Conservation (phyloP, 163 green algal genomes). For the Prototheca wickerhamii region DNA sequence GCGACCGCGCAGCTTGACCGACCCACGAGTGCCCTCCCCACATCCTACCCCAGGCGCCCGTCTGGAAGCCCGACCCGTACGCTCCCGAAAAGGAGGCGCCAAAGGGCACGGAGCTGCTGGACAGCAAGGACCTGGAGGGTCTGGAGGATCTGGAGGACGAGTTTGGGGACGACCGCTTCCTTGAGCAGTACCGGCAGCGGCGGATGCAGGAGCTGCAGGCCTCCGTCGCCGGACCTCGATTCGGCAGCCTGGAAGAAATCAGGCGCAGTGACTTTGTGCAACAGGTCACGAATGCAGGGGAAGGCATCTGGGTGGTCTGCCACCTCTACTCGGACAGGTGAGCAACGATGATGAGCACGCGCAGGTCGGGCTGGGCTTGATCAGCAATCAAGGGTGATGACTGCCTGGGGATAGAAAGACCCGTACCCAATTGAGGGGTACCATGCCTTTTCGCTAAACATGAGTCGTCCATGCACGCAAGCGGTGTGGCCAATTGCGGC, state of each 20-base stretch:
- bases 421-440: too few relatives aligned
- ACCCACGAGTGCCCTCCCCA: too few relatives aligned
- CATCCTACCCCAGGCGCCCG: not conserved
- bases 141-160: conserved; percentile 67
- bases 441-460: too few relatives aligned
- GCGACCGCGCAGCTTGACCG: too few relatives aligned
- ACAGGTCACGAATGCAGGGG: conserved; percentile 59
- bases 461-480: too few relatives aligned
- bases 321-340: conserved; percentile 72
- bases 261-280: conserved; percentile 59
- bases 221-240: conserved; percentile 29
- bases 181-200: conserved; percentile 62
- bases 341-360: conserved; percentile 7
- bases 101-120: conserved; percentile 12
- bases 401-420: too few relatives aligned
- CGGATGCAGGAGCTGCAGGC: conserved; percentile 62
- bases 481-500: too few relatives aligned
- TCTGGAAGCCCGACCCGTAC: conserved; percentile 54
- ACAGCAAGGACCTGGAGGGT: conserved; percentile 29
- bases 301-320: conserved; percentile 63
- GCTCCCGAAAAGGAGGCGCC: conserved; percentile 33
- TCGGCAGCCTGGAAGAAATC: conserved; percentile 59
- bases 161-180: conserved; percentile 63
- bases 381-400: too few relatives aligned
- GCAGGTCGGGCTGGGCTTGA: too few relatives aligned